These are phyloP conservation scores for Geopyxis carbonaria DNA, from an alignment of 495 filamentous ascomycete species.

Conservation along the genomic window DNA sequence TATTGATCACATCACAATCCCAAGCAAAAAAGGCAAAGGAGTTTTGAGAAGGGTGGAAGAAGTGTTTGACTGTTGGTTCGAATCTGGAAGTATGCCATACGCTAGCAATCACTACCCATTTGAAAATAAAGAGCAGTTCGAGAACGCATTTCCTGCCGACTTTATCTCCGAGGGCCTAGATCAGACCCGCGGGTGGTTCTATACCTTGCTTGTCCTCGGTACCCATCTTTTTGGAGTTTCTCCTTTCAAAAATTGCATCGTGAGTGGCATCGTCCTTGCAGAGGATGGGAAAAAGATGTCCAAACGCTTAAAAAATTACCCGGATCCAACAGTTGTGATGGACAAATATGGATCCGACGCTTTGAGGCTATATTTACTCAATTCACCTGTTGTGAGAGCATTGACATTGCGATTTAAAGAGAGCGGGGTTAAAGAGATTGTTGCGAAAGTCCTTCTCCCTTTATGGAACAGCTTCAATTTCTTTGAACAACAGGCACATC, in stretches of 20 bases:
- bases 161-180: conserved; percentile 96
- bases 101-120: conserved; percentile 89
- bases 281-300: conserved; percentile 99
- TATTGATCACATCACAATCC: conserved; percentile 92
- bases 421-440: conserved; percentile 83
- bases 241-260: conserved; percentile 92
- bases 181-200: conserved; percentile 95
- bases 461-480: conserved; percentile 98
- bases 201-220: conserved; percentile 77
- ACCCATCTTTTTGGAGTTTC: conserved; percentile 77
- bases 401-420: conserved; percentile 89
- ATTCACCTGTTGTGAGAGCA: conserved; percentile 88
- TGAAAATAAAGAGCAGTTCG: conserved; percentile 71
- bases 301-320: conserved; percentile 94
- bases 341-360: conserved; percentile 83
- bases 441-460: conserved; percentile 81
- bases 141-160: conserved; percentile 73
- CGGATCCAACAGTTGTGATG: conserved; percentile 75
- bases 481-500: conserved; percentile 84
- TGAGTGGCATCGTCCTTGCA: conserved; percentile 88
- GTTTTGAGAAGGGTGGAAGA: conserved; percentile 64
- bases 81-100: conserved; percentile 73
- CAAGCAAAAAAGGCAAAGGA: conserved; percentile 78
- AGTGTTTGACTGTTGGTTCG: conserved; percentile 97
- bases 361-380: conserved; percentile 86